These are phyloP conservation scores for Penicillium sp. DNA, from an alignment of 2,329 filamentous ascomycete species.

Conservation along the genomic window DNA sequence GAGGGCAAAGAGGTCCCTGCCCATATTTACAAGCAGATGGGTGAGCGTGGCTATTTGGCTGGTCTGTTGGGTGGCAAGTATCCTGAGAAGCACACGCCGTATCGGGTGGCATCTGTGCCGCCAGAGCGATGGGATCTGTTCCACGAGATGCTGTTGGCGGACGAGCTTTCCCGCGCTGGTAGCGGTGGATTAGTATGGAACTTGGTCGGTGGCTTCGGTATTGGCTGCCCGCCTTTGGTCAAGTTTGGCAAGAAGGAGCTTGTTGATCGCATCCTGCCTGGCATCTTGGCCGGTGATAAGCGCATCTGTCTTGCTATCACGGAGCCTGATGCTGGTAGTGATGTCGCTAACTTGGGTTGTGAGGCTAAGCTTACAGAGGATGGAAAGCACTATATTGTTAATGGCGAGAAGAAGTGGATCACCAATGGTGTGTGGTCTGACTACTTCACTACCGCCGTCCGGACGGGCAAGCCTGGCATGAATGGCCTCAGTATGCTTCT, in stretches of 20 bases:
- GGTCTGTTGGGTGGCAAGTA: constrained; percentile 77
- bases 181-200: constrained; percentile 97
- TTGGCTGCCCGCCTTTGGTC: constrained; percentile 83
- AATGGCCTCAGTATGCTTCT: constrained; percentile 85
- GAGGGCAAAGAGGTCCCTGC: constrained; percentile 86
- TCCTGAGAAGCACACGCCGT: constrained; percentile 66
- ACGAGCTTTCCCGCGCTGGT: constrained; percentile 82
- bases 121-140: constrained; percentile 95
- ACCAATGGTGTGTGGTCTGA: constrained; percentile 96
- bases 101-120: constrained; percentile 68
- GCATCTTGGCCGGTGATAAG: constrained; percentile 86
- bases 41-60: constrained; percentile 82
- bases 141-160: constrained; percentile 92
- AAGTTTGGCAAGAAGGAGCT: constrained; percentile 85
- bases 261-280: constrained; percentile 80
- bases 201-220: constrained; percentile 91
- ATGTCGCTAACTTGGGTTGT: constrained; percentile 91
- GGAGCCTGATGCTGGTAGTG: constrained; percentile 88
- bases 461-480: constrained; percentile 84
- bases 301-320: constrained; percentile 96
- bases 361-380: constrained; percentile 93
- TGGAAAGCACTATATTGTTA: constrained; percentile 98
- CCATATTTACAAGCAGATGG: constrained; percentile 91
- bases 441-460: constrained; percentile 95
- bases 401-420: constrained; percentile 99